Conservation (phyloP, 495 filamentous ascomycete genomes). For the Lasiosphaeria hispida region DNA sequence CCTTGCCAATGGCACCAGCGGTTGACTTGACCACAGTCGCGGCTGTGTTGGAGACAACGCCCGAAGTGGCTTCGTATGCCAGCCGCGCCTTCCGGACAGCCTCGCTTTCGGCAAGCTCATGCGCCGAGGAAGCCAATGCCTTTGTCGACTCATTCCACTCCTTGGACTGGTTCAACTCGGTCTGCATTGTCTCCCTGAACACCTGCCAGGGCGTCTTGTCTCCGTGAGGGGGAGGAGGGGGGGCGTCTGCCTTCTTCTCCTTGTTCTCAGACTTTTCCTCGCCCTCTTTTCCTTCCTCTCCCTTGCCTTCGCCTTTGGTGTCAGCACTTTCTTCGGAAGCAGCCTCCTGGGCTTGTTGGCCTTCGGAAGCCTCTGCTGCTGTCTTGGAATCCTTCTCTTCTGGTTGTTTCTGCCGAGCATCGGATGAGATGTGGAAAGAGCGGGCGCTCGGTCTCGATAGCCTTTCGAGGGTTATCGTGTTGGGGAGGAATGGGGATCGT, state of each 20-base stretch:
- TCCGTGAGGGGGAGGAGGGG: conserved; percentile 90
- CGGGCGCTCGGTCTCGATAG: conserved; percentile 34
- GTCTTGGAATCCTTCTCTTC: conserved; percentile 33
- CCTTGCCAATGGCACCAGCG: conserved; percentile 79
- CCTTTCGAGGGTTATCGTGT: conserved; percentile 32
- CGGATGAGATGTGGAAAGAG: conserved; percentile 41
- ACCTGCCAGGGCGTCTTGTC: conserved; percentile 98
- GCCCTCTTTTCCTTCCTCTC: conserved; percentile 45
- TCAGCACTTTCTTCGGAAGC: conserved; percentile 43
- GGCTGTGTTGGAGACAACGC: conserved; percentile 68
- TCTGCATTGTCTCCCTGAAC: conserved; percentile 89
- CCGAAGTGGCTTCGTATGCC: conserved; percentile 80
- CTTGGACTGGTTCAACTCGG: conserved; percentile 93
- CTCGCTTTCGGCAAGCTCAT: conserved; percentile 92
- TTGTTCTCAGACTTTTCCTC: conserved; percentile 48
- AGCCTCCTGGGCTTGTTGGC: conserved; percentile 27
- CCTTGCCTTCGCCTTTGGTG: conserved; percentile 48
- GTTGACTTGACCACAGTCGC: conserved; percentile 79
- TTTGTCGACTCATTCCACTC: conserved; percentile 99
- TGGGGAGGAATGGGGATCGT: conserved; percentile 47
- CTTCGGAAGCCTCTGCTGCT: conserved; percentile 35
- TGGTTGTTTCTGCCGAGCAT: conserved; percentile 31
- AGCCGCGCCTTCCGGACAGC: conserved; percentile 81
- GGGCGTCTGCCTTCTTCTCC: conserved; percentile 69
- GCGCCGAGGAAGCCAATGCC: conserved; percentile 79